A percentile compares a stretch with the other conserved stretches of the same genome.
Evolutionary conservation across 306 rosid genomes (phyloP).

Genomic region (Inga leiocalycina): DNA sequence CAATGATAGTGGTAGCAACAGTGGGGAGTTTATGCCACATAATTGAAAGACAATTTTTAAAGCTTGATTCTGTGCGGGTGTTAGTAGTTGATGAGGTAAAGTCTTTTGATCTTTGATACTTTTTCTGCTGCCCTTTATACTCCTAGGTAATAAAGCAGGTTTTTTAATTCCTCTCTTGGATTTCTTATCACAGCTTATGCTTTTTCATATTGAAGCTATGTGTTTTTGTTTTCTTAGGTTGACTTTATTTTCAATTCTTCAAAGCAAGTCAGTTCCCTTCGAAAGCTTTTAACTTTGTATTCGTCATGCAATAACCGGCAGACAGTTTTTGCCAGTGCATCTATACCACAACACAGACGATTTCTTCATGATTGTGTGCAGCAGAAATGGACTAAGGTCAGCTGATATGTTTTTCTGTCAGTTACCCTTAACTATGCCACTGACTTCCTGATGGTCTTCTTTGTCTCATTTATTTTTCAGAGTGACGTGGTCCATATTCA

Average conservation of each 20-base stretch:
- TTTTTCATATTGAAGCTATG: constrained; percentile 17
- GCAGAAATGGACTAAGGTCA: constrained; percentile 97
- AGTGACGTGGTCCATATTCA: constrained; percentile 82
- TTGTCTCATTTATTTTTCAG: constrained; percentile 49
- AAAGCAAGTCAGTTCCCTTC: constrained; percentile 79
- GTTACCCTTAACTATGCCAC: constrained; percentile 22
- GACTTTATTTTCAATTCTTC: constrained; percentile 91
- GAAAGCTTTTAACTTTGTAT: constrained; percentile 83
- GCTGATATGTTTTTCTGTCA: constrained; percentile 36
- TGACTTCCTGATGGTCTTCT: constrained; percentile 21
- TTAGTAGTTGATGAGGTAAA: constrained; percentile 92
- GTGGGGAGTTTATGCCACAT: constrained; percentile 86
- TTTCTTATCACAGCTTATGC: not conserved
- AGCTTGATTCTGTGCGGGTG: constrained; percentile 70
- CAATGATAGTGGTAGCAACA: constrained; percentile 80
- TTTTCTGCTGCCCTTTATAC: constrained; percentile 11
- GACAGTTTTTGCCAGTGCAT: constrained; percentile 94
- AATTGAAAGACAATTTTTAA: constrained; percentile 64
- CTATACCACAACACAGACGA: constrained; percentile 89
- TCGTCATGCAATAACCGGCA: constrained; percentile 76
- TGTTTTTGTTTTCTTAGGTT: constrained; percentile 57
- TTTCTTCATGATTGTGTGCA: constrained; percentile 84
- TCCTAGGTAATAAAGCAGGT: constrained; percentile 3
- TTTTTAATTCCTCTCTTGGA: constrained; percentile 21
- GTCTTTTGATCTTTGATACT: constrained; percentile 17